These are phyloP conservation scores for Pisolithus microcarpus DNA, from an alignment of 768 basidiomycete species.

Conservation along the genomic window DNA sequence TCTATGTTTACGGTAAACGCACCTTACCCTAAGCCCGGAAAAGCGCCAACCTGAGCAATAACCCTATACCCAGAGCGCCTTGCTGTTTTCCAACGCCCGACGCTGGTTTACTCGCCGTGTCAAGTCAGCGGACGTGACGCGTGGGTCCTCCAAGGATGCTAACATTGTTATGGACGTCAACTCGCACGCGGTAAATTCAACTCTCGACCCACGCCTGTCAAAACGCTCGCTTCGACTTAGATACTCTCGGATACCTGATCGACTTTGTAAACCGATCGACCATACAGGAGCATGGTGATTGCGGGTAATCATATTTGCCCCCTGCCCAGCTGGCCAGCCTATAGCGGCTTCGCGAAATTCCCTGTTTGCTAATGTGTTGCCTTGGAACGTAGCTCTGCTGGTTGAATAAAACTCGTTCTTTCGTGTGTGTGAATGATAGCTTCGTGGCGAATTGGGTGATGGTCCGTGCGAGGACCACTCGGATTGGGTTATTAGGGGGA, in stretches of 20 bases:
- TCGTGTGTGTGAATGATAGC: no score
- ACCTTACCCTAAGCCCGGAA: background rate
- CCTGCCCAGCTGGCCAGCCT: background rate
- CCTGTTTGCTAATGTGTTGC: no score
- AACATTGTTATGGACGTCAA: constrained; percentile 5
- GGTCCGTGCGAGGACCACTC: background rate
- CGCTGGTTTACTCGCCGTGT: constrained; percentile 6
- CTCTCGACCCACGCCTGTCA: background rate
- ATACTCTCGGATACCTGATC: constrained; percentile 43
- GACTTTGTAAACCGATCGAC: constrained; percentile 29
- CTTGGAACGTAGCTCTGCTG: no score
- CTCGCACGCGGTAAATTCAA: background rate
- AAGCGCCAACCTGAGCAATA: constrained; percentile 1
- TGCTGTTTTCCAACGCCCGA: constrained; percentile 29
- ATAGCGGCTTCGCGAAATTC: no score
- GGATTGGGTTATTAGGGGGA: background rate
- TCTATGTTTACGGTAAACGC: constrained; percentile 38
- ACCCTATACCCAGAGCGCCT: constrained; percentile 26
- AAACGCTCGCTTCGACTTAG: constrained; percentile 16
- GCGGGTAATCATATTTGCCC: background rate
- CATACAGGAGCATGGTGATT: constrained; percentile 8
- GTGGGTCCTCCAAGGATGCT: background rate
- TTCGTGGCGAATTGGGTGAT: background rate
- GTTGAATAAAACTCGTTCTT: no score
- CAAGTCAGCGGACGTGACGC: background rate